Evolutionary conservation across 2,329 filamentous ascomycete genomes (phyloP).

Genomic region (Graphium sp.): DNA sequence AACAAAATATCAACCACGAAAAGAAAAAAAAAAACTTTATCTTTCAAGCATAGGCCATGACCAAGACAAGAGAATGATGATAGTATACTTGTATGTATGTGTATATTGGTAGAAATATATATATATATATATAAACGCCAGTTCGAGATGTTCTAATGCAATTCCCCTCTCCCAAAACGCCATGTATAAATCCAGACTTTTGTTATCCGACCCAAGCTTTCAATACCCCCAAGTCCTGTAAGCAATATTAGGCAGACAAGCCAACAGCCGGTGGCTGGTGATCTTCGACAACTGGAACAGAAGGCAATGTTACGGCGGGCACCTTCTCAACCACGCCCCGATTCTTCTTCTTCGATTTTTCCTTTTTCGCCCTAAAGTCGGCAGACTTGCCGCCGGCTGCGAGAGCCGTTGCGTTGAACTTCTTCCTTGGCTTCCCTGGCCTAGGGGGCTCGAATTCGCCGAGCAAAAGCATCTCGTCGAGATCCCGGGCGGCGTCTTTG

Average conservation of each 20-base stretch:
- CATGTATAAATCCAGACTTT: no score
- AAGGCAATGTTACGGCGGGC: not conserved
- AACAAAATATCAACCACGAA: no score
- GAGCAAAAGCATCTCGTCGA: constrained; percentile 48
- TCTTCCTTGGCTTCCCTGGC: constrained; percentile 13
- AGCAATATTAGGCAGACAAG: constrained; percentile 2
- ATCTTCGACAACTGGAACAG: not conserved
- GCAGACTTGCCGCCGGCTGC: constrained; percentile 29
- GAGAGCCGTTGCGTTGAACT: constrained; percentile 20
- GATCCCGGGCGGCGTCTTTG: constrained; percentile 41
- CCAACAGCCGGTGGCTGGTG: constrained; percentile 1
- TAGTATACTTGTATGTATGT: no score
- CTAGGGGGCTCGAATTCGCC: constrained; percentile 28
- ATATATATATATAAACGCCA: no score
- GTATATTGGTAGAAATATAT: no score
- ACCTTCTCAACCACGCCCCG: not conserved
- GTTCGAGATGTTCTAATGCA: no score
- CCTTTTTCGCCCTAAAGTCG: constrained; percentile 17
- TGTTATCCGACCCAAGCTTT: no score
- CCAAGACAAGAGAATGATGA: no score
- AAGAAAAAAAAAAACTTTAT: no score
- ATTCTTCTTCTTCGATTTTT: constrained; percentile 14
- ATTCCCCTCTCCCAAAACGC: no score
- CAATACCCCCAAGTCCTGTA: no score
- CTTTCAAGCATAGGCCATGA: no score